Percentiles rank a stretch among this genome's conserved stretches.
Conservation (phyloP, 2,329 filamentous ascomycete genomes). For the Dothistroma septosporum region DNA sequence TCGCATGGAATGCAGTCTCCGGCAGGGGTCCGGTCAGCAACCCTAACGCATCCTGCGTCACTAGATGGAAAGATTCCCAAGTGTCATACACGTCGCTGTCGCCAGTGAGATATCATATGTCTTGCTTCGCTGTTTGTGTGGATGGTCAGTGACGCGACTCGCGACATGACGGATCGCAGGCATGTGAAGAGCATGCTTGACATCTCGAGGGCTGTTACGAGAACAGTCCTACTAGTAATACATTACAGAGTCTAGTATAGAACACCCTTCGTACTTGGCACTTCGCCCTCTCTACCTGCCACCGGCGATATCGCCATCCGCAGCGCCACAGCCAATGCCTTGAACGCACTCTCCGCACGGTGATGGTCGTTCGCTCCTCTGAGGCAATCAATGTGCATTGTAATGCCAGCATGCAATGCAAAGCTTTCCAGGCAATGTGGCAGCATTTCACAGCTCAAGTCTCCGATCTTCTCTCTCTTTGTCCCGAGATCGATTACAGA, state of each 20-base stretch:
- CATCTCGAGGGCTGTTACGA: too few species aligned
- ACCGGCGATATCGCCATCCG: constrained; percentile 70
- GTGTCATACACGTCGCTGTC: too few species aligned
- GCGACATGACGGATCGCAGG: too few species aligned
- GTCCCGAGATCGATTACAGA: constrained; percentile 78
- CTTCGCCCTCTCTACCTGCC: constrained; percentile 79
- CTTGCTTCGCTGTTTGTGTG: too few species aligned
- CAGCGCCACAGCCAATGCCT: constrained; percentile 85
- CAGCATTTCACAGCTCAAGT: constrained; percentile 93
- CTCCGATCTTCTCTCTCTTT: constrained; percentile 86
- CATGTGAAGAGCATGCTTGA: too few species aligned
- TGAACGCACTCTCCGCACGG: constrained; percentile 92
- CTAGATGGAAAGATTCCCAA: too few species aligned
- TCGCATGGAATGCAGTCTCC: too few species aligned
- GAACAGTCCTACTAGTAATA: too few species aligned
- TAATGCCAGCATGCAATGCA: constrained; percentile 81
- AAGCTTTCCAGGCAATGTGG: constrained; percentile 94
- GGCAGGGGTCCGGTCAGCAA: too few species aligned
- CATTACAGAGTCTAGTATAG: constrained; percentile 44
- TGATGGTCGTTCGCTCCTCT: constrained; percentile 94
- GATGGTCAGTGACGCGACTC: too few species aligned
- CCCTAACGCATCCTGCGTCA: too few species aligned
- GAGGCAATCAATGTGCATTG: constrained; percentile 91
- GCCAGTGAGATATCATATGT: too few species aligned
- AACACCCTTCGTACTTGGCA: constrained; percentile 94